These are phyloP conservation scores for Hagleromyces aurorensis DNA, from an alignment of 805 yeast genomes.

Conservation along the genomic window DNA sequence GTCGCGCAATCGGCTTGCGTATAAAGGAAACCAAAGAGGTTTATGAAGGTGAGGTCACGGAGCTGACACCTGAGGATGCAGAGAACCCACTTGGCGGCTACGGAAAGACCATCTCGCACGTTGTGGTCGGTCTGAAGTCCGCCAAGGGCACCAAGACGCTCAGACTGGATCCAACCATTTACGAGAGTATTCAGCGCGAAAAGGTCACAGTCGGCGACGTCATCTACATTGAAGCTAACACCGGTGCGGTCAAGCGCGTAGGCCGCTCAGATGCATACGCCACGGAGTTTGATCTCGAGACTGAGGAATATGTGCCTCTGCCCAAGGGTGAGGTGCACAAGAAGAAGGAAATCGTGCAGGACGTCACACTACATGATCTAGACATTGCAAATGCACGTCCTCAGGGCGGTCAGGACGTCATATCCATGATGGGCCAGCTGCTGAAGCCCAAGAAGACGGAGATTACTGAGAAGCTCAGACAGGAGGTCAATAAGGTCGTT, in stretches of 20 bases:
- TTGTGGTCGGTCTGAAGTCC: constrained; percentile 85
- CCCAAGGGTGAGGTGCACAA: constrained; percentile 99
- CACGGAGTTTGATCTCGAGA: constrained; percentile 95
- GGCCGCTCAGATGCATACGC: constrained; percentile 99
- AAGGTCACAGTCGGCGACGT: constrained; percentile 94
- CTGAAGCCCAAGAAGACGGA: constrained; percentile 95
- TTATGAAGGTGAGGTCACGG: constrained; percentile 97
- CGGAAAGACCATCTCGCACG: constrained; percentile 94
- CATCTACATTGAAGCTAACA: constrained; percentile 92
- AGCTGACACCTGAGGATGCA: constrained; percentile 89
- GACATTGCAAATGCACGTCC: constrained; percentile 97
- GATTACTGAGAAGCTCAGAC: constrained; percentile 89
- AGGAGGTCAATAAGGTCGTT: constrained; percentile 92
- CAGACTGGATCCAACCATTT: constrained; percentile 86
- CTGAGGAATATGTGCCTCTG: constrained; percentile 96
- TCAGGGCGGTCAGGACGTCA: constrained; percentile 92
- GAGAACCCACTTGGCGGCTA: constrained; percentile 97
- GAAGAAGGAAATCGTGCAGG: constrained; percentile 96
- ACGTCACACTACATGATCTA: constrained; percentile 90
- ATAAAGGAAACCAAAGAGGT: constrained; percentile 96
- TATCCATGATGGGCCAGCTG: constrained; percentile 94
- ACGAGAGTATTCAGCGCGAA: constrained; percentile 92
- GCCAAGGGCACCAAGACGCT: constrained; percentile 85
- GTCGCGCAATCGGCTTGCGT: constrained; percentile 93
- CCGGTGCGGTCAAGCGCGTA: constrained; percentile 94